Evolutionary conservation across 23 red algal genomes (phyloP).

Genomic region (Gracilaria domingensis): DNA sequence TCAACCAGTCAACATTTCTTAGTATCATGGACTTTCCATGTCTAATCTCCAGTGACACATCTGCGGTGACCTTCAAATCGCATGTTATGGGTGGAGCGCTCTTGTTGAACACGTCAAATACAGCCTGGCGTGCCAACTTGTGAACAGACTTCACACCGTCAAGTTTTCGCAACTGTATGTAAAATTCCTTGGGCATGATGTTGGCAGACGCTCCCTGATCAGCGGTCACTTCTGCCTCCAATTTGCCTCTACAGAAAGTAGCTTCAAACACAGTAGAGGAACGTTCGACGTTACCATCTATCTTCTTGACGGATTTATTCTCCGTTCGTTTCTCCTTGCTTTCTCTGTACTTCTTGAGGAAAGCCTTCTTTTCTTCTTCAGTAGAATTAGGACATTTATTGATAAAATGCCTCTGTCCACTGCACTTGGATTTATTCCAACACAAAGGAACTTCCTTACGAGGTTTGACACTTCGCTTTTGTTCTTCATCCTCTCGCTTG

Average conservation of each 20-base stretch:
- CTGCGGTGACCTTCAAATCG: neutral
- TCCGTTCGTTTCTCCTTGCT: neutral
- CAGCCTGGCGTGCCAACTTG: neutral
- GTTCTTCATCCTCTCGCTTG: too few relatives aligned
- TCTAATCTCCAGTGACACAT: slow-evolving; percentile 3
- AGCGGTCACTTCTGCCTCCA: neutral
- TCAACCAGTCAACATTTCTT: slow-evolving; percentile 31
- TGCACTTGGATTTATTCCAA: neutral
- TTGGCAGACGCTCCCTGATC: slow-evolving; percentile 2
- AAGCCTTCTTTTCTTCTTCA: neutral
- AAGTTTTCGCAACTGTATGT: neutral
- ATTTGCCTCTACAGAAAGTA: neutral
- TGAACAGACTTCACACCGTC: neutral
- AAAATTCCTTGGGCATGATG: neutral
- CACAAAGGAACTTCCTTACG: too few relatives aligned
- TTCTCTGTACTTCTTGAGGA: neutral
- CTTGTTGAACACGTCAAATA: neutral
- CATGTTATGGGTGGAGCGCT: neutral
- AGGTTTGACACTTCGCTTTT: too few relatives aligned
- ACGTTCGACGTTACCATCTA: neutral
- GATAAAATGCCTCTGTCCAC: neutral
- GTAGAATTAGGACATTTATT: neutral
- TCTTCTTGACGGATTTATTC: neutral
- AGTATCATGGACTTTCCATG: slow-evolving; percentile 26
- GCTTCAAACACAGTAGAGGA: slow-evolving; percentile 4